Evolutionary conservation across 2,329 filamentous ascomycete species (phyloP), one percentile per base, ranked within the genome.

Genomic region (Pseudophaeomoniella oleicola): DNA sequence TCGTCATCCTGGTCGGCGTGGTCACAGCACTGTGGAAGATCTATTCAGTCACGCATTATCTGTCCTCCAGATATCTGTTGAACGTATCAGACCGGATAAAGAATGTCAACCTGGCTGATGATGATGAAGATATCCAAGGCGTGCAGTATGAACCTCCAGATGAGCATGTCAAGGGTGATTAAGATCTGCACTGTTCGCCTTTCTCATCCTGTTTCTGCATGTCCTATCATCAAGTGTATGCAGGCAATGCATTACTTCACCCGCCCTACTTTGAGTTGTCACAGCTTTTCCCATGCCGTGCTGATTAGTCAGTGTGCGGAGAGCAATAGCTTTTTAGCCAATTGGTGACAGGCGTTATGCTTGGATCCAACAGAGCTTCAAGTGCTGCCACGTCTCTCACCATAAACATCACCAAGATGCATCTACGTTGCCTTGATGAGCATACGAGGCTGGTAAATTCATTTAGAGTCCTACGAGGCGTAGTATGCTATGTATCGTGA

Each of bases 191-290:
- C n/a, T n/a, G n/a, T n/a, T n/a, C n/a, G n/a, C n/a, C n/a, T n/a
- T n/a, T n/a, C n/a, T n/a, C n/a, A n/a, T n/a, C n/a, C n/a, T n/a
- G n/a, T 19, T 27, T 9, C 14, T 32, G 29, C 27, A 35, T 16
- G 16, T n/a, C 11, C 35, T 17, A 3, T 29, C 11, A 13, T 27
- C 14, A 18, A 32, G 34, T n/a, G n/a, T n/a, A n/a, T n/a, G n/a
- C n/a, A n/a, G n/a, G n/a, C n/a, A n/a, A n/a, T n/a, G n/a, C n/a
- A n/a, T n/a, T n/a, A n/a, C n/a, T n/a, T 30, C 22, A 37, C 45
- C 57, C 81, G 85, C 85, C 88, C 81, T 80, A 82, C 81, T 80
- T 93, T 94, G 81, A 94, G 86, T 90, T 93, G 83, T 73, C 84
- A 86, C 72, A 72, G 75, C 67, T 67, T 69, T 72, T 64, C 71